These are phyloP conservation scores for Caryopteris hybrid DNA, from an alignment of 305 asterid genomes.

Conservation along the genomic window DNA sequence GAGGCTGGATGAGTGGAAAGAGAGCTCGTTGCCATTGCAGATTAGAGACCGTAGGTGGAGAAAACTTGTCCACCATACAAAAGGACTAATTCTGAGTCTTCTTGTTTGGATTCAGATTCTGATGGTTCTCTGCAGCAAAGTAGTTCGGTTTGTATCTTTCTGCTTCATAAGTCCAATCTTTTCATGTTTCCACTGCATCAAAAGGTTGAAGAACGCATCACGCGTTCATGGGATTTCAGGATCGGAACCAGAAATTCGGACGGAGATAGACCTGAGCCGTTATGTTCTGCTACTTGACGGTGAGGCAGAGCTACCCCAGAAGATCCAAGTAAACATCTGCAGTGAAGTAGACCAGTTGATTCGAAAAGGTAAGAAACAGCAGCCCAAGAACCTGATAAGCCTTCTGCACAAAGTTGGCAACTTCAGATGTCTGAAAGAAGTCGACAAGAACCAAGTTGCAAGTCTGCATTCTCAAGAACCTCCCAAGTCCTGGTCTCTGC, in stretches of 20 bases:
- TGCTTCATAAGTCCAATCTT: neutral
- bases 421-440: slow-evolving; percentile 11
- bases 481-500: slow-evolving; percentile 31
- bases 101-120: slow-evolving; percentile 8
- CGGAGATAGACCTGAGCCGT: slow-evolving; percentile 5
- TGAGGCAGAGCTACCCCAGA: slow-evolving; percentile 19
- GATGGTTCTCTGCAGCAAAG: slow-evolving; percentile 17
- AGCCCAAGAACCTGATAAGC: neutral
- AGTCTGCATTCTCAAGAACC: slow-evolving; percentile 23
- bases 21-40: neutral
- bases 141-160: neutral
- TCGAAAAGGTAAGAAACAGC: slow-evolving; percentile 8
- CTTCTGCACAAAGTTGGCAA: neutral
- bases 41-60: neutral
- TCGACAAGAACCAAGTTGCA: slow-evolving; percentile 13
- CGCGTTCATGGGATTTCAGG: neutral
- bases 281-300: slow-evolving; percentile 34
- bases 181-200: neutral
- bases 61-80: slow-evolving; percentile 14
- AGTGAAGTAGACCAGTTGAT: slow-evolving; percentile 17
- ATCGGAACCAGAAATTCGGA: neutral
- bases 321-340: slow-evolving; percentile 17
- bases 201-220: neutral
- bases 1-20: slow-evolving; percentile 25
- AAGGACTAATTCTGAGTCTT: neutral